Conservation (phyloP, 169 alveolate species). For the Plasmodium adleri region DNA sequence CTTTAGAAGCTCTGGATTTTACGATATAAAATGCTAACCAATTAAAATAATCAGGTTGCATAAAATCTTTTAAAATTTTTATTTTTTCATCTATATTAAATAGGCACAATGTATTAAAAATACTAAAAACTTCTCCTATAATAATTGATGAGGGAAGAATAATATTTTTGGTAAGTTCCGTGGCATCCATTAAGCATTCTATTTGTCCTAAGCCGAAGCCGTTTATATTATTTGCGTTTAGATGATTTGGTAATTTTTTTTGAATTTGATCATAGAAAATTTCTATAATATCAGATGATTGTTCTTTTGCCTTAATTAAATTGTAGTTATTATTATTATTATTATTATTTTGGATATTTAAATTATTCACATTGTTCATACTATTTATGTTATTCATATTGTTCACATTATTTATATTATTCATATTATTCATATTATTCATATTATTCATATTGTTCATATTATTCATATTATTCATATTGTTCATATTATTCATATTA, state of each 20-base stretch:
- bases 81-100: slow-evolving; percentile 85
- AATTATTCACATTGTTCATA: too few relatives aligned
- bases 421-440: too few relatives aligned
- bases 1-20: slow-evolving; percentile 93
- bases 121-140: slow-evolving; percentile 83
- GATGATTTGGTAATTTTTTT: slow-evolving; percentile 35
- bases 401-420: too few relatives aligned
- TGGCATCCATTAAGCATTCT: slow-evolving; percentile 82
- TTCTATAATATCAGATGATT: slow-evolving; percentile 9
- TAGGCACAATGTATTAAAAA: slow-evolving; percentile 83
- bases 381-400: too few relatives aligned
- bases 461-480: too few relatives aligned
- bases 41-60: slow-evolving; percentile 86
- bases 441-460: too few relatives aligned
- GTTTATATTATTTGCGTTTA: slow-evolving; percentile 35
- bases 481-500: not conserved
- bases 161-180: slow-evolving; percentile 72
- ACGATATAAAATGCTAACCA: slow-evolving; percentile 93
- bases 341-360: not conserved
- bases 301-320: slow-evolving; percentile 23
- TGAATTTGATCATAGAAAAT: slow-evolving; percentile 59
- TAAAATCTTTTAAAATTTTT: slow-evolving; percentile 81
- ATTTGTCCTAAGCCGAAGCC: slow-evolving; percentile 84
- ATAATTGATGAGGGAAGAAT: slow-evolving; percentile 79
- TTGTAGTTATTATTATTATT: not conserved